phyloP scores from a whole-genome alignment of 176 grass and related monocot species.

The Otatea glauca region DNA sequence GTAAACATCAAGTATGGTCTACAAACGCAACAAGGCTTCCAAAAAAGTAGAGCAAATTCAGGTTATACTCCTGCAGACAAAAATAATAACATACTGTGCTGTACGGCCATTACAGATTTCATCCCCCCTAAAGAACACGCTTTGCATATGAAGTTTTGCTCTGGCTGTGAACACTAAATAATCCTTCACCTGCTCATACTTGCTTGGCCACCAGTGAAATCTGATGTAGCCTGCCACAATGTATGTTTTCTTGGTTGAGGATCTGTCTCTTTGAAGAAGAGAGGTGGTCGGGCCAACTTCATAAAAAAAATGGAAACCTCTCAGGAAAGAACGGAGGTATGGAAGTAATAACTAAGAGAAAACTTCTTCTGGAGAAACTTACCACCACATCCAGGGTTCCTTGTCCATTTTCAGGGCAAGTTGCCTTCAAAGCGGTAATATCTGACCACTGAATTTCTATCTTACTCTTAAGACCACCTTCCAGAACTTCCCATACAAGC shows the following conservation, averaged over 20 bases:
- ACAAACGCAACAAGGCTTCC: not conserved
- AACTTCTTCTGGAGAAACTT: conserved; percentile 27
- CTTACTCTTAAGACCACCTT: conserved; percentile 94
- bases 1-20: not conserved
- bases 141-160: conserved; percentile 17
- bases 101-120: not conserved
- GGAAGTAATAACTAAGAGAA: not conserved
- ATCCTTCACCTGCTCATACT: conserved; percentile 77
- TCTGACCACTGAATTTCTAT: conserved; percentile 97
- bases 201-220: conserved; percentile 95
- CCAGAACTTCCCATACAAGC: conserved; percentile 96
- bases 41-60: not conserved
- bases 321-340: conserved; percentile 17
- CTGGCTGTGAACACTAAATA: conserved; percentile 4
- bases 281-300: conserved; percentile 84
- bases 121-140: not conserved
- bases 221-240: conserved; percentile 89
- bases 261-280: conserved; percentile 98
- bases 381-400: conserved; percentile 68
- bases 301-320: conserved; percentile 23
- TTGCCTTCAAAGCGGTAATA: conserved; percentile 77
- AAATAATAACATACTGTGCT: not conserved
- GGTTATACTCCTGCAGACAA: not conserved
- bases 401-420: conserved; percentile 63
- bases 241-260: conserved; percentile 99